These are phyloP conservation scores for Pisolithus thermaeus DNA, from an alignment of 1,284 basidiomycete genomes.

Conservation along the genomic window DNA sequence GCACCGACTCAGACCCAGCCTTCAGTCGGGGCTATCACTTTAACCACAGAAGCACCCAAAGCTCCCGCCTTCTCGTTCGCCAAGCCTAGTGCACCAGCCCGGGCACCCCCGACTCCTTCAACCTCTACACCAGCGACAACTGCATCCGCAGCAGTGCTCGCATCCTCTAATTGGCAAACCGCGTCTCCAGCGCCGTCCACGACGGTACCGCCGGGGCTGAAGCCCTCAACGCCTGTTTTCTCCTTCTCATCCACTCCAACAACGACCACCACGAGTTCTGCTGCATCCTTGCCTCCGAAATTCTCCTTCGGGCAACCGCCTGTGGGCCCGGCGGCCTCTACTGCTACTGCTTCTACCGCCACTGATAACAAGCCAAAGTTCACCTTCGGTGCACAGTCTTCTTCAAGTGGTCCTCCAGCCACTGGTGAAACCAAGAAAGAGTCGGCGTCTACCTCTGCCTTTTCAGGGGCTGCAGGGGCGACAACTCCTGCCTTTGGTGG, in stretches of 20 bases:
- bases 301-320: constrained; percentile 25
- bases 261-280: constrained; percentile 3
- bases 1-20: constrained; percentile 6
- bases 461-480: constrained; percentile 9
- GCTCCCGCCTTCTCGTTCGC: constrained; percentile 14
- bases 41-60: constrained; percentile 5
- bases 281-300: constrained; percentile 12
- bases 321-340: constrained; percentile 2
- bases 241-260: constrained; percentile 16
- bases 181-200: constrained; percentile 6
- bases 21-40: too few relatives aligned
- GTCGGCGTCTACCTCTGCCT: constrained; percentile 10
- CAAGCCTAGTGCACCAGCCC: constrained; percentile 7
- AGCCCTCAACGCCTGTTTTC: constrained; percentile 14
- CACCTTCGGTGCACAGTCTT: constrained; percentile 17
- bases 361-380: constrained; percentile 17
- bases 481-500: constrained; percentile 11
- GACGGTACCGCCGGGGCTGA: constrained; percentile 8
- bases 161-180: neutral
- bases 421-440: constrained; percentile 14
- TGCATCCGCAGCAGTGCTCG: constrained; percentile 14
- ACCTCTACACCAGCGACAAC: constrained; percentile 1
- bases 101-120: neutral
- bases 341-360: constrained; percentile 5
- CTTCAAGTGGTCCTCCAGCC: constrained; percentile 6